These are phyloP conservation scores for Candida palmyrensis DNA, from an alignment of 805 yeast genomes.

Conservation along the genomic window DNA sequence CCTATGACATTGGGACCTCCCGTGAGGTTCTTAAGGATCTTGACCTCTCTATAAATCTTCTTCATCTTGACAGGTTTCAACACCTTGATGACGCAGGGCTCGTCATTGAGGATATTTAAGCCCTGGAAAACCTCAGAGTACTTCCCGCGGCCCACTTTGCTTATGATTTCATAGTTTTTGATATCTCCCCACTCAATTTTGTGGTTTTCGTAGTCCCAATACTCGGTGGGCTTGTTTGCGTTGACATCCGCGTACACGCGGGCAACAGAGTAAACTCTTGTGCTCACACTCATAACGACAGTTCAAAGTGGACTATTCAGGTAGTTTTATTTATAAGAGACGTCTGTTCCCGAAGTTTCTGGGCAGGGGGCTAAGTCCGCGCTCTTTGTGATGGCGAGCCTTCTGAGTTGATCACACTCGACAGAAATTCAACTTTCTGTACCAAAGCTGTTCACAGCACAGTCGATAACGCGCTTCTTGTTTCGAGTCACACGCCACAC, in stretches of 20 bases:
- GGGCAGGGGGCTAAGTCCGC: not conserved
- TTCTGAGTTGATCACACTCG: too few species aligned
- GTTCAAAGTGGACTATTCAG: not conserved
- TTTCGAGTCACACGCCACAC: too few species aligned
- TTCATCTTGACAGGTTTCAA: slow-evolving; percentile 90
- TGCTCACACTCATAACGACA: slow-evolving; percentile 19
- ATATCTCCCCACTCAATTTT: slow-evolving; percentile 39
- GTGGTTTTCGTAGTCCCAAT: slow-evolving; percentile 81
- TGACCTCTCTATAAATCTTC: slow-evolving; percentile 87
- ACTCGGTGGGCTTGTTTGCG: slow-evolving; percentile 58
- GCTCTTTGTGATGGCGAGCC: not conserved
- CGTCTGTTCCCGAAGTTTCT: slow-evolving; percentile 1
- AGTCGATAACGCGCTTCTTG: too few species aligned
- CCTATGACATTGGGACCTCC: slow-evolving; percentile 80
- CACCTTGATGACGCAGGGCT: slow-evolving; percentile 80
- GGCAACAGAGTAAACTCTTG: slow-evolving; percentile 24
- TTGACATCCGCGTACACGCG: slow-evolving; percentile 76
- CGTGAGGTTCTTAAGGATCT: slow-evolving; percentile 76
- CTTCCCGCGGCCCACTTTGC: slow-evolving; percentile 87
- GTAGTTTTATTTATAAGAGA: not conserved
- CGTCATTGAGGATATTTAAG: slow-evolving; percentile 54
- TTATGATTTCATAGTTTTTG: slow-evolving; percentile 66
- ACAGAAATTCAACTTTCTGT: too few species aligned
- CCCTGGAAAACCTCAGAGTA: slow-evolving; percentile 94
- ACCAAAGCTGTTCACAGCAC: too few species aligned